Evolutionary conservation across 2,329 filamentous ascomycete species (phyloP).

Genomic region (Talaromyces sp.): DNA sequence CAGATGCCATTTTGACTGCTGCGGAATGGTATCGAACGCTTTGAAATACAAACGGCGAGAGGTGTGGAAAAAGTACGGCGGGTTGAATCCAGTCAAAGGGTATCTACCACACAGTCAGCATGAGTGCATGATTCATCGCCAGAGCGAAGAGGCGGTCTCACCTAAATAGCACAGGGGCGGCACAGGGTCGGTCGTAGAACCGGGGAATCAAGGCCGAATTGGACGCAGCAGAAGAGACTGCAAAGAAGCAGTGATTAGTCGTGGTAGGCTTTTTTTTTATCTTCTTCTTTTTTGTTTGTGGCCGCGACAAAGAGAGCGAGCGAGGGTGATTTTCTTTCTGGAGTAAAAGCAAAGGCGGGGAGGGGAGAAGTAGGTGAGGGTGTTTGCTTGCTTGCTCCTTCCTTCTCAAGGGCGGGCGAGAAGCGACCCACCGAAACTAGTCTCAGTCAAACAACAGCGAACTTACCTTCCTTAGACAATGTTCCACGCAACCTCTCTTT

Average conservation of each 20-base stretch:
- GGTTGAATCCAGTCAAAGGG: background rate
- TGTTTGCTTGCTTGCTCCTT: background rate
- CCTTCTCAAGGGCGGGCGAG: background rate
- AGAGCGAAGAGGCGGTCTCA: background rate
- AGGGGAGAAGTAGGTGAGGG: background rate
- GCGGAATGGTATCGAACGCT: slow-evolving; percentile 5
- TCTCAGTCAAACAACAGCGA: background rate
- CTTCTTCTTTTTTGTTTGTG: background rate
- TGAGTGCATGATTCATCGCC: background rate
- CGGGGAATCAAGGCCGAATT: background rate
- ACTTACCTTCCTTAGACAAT: background rate
- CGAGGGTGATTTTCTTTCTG: background rate
- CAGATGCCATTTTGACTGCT: slow-evolving; percentile 62
- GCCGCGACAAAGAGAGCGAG: background rate
- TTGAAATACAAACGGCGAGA: background rate
- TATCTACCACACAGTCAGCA: background rate
- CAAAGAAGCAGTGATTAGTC: background rate
- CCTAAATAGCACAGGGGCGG: background rate
- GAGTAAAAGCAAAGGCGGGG: background rate
- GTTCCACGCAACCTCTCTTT: background rate
- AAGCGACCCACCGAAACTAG: background rate
- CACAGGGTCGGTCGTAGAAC: background rate
- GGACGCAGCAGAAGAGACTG: background rate
- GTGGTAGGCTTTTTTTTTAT: background rate
- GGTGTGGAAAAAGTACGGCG: background rate